Evolutionary conservation across 129 eudicot species (phyloP), one percentile per base, ranked within the genome.

Genomic region (sunflower (Helianthus annuus)): DNA sequence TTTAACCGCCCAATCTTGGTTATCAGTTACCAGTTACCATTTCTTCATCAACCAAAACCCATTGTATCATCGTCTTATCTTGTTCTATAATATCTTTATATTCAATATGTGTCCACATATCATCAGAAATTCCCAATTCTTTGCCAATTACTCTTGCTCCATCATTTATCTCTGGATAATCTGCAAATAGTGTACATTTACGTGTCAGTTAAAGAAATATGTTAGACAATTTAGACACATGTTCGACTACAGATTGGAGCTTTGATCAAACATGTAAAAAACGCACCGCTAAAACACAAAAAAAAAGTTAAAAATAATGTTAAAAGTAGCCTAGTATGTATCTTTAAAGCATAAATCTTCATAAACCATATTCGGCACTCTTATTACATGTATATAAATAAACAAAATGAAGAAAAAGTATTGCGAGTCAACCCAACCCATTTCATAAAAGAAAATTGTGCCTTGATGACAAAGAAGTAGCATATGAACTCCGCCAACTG

Each of bases 381-480:
- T 29, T 29, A 2, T 29, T 29, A 29, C 34, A 1, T 29, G 34
- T 29, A 29, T 29, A 29, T 1, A 29, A 29, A 29, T 29, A 29
- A 29, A 29, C 3, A 3, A 40, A 58, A 58, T 3, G 4, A 48
- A 48, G 13, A 3, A 48, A 48, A n/a, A 11, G 53, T 48, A n/a
- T 12, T 48, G 7, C 11, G 9, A 24, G 59, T 4, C 24, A 53
- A 53, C 3, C 27, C 14, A 9, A 24, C 3, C 53, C 53, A 4
- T 48, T 51, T 13, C 4, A 2, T 6, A n/a, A 1, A 54, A 17
- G n/a, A 36, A 29, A 68, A 15, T 45, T 71, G 62, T 74, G 85
- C 97, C 98, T 85, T 92, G 98, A 74, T 93, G 98, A 81, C 97
- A 93, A 72, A 93, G 87, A 17, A 93, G 96, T 38, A 85, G 66